Evolutionary conservation across 1,139 yeast genomes (phyloP).

Genomic region (Nakaseomyces sp.): DNA sequence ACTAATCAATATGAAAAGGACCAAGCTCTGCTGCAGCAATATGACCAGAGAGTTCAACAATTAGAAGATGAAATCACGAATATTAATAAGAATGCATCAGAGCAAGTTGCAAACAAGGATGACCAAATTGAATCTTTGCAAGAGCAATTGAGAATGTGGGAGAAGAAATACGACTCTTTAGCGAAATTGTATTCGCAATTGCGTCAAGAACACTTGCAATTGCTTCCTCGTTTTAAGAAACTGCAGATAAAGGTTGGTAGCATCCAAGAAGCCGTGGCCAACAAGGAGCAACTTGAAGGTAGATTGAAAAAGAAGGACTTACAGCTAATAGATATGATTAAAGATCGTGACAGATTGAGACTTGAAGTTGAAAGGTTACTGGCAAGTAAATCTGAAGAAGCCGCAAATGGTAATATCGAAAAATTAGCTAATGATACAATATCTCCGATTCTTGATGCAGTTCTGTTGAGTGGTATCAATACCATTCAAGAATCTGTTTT

Average conservation of each 20-base stretch:
- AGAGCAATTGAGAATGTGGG: slow-evolving; percentile 74
- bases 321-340: slow-evolving; percentile 79
- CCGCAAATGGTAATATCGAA: slow-evolving; percentile 24
- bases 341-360: slow-evolving; percentile 85
- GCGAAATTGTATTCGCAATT: slow-evolving; percentile 87
- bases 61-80: slow-evolving; percentile 66
- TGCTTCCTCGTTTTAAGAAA: slow-evolving; percentile 71
- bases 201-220: slow-evolving; percentile 82
- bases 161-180: slow-evolving; percentile 77
- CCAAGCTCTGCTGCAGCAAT: slow-evolving; percentile 75
- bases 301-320: slow-evolving; percentile 79
- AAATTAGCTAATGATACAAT: slow-evolving; percentile 10
- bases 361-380: slow-evolving; percentile 59
- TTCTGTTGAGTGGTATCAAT: slow-evolving; percentile 59
- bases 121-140: slow-evolving; percentile 62
- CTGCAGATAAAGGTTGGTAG: slow-evolving; percentile 84
- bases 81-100: slow-evolving; percentile 57
- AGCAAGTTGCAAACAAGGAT: slow-evolving; percentile 70
- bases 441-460: slow-evolving; percentile 53
- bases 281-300: slow-evolving; percentile 73
- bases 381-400: not conserved
- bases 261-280: slow-evolving; percentile 85
- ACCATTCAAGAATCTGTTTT: slow-evolving; percentile 66
- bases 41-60: slow-evolving; percentile 76
- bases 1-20: slow-evolving; percentile 82